These are phyloP conservation scores for Tricholoma bakamatsutake DNA, from an alignment of 768 basidiomycete species.

Conservation along the genomic window DNA sequence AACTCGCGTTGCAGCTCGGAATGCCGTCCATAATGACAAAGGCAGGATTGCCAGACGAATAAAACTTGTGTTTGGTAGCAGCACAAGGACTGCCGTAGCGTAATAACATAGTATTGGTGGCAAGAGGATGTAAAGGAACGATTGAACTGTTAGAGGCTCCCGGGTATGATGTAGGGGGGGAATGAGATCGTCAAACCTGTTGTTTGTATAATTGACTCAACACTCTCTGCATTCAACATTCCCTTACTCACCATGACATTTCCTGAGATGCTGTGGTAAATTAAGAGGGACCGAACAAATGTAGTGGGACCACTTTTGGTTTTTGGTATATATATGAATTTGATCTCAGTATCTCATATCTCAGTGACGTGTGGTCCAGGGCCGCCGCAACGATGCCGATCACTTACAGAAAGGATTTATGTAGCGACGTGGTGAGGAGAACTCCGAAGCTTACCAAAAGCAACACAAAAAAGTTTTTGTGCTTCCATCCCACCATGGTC, in stretches of 20 bases:
- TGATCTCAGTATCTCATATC: background rate
- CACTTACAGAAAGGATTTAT: too few species aligned
- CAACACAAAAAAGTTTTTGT: too few species aligned
- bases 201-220: background rate
- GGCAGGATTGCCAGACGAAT: conserved; percentile 45
- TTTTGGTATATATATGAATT: background rate
- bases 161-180: conserved; percentile 24
- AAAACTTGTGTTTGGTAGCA: conserved; percentile 35
- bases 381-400: too few species aligned
- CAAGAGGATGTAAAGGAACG: conserved; percentile 31
- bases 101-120: conserved; percentile 43
- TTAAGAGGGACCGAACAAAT: background rate
- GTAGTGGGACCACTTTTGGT: background rate
- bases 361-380: too few species aligned
- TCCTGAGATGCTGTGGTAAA: background rate
- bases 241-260: conserved; percentile 14
- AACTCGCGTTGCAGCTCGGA: conserved; percentile 36
- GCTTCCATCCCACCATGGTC: too few species aligned
- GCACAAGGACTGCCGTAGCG: conserved; percentile 46
- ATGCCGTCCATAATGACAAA: conserved; percentile 37
- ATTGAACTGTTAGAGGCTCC: conserved; percentile 26
- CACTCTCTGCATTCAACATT: background rate
- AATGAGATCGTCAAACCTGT: conserved; percentile 22
- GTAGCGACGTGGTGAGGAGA: too few species aligned
- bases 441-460: too few species aligned